These are phyloP conservation scores for Aureobasidium sp. DNA, from an alignment of 2,329 filamentous ascomycete species.

Conservation along the genomic window DNA sequence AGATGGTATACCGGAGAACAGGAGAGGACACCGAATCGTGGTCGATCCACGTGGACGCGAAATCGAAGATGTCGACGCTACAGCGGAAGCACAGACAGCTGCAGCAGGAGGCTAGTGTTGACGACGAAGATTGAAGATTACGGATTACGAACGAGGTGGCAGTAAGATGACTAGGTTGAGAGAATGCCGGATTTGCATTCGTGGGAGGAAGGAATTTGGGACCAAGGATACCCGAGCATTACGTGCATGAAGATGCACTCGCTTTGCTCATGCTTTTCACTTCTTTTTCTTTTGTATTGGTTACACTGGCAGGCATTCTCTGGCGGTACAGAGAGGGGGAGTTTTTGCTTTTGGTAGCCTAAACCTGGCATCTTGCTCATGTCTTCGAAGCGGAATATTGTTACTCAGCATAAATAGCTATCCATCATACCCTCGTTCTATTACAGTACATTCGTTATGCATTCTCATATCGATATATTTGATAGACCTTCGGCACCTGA, in stretches of 20 bases:
- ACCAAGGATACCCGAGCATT: conserved; percentile 3
- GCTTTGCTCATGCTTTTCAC: neutral
- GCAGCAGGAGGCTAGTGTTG: neutral
- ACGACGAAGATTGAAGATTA: conserved; percentile 4
- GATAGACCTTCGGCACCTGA: too few relatives aligned
- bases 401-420: neutral
- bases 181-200: neutral
- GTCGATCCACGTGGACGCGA: conserved; percentile 33
- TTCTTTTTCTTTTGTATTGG: neutral
- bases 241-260: conserved; percentile 1
- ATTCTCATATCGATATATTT: neutral
- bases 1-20: conserved; percentile 69
- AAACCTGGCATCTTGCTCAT: neutral
- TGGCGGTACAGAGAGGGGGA: neutral
- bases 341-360: neutral
- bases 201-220: neutral
- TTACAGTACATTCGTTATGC: neutral
- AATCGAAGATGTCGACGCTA: conserved; percentile 25
- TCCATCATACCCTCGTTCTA: neutral
- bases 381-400: neutral
- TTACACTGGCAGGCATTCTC: neutral
- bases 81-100: neutral
- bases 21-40: conserved; percentile 69
- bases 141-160: conserved; percentile 1
- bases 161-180: neutral